Evolutionary conservation across 495 filamentous ascomycete species (phyloP), one percentile per base, ranked within the genome.

Genomic region (Tuber melanosporum): DNA sequence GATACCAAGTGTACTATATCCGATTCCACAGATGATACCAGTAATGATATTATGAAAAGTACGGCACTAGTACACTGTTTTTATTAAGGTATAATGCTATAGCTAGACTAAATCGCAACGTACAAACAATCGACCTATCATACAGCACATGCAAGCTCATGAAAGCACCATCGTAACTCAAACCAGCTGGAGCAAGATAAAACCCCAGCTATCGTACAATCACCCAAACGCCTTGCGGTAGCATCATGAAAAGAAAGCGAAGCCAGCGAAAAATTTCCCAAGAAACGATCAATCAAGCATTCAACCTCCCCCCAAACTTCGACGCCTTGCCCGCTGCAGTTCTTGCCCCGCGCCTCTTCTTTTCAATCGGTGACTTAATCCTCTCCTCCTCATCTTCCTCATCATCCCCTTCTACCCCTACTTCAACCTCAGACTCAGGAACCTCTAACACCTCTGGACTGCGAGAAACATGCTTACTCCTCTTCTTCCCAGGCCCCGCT

Each of bases 381-480:
- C 20, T 46, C 5, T 72, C 79, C 22, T 82, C 82, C 15, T 80
- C 79, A 32, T 78, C 77, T 77, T 80, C 80, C 69, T 79, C 83
- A 45, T 83, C 83, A 36, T 83, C 74, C 43, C 84, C 80, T 44
- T 77, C 81, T 0, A 78, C 82, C 22, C 73, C 82, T 70, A 84
- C 85, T n/a, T 84, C 82, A 74, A 85, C 86, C 17, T 80, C 73
- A 20, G 22, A 44, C n/a, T 52, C 57, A 19, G 57, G 57, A 36
- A 66, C 57, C 26, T 66, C 57, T 8, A 66, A 66, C 57, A 66
- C 57, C 14, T 66, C 57, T 15, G 57, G 57, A 14, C 57, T 66
- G 57, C 17, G 57, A 66, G 26, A 66, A 17, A 32, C 32, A 36
- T 17, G 57, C 57, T 66, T 66, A 66, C 26, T 36, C 57, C 57